Conservation (phyloP, 2,329 filamentous ascomycete genomes). For the Fusarium sp. region DNA sequence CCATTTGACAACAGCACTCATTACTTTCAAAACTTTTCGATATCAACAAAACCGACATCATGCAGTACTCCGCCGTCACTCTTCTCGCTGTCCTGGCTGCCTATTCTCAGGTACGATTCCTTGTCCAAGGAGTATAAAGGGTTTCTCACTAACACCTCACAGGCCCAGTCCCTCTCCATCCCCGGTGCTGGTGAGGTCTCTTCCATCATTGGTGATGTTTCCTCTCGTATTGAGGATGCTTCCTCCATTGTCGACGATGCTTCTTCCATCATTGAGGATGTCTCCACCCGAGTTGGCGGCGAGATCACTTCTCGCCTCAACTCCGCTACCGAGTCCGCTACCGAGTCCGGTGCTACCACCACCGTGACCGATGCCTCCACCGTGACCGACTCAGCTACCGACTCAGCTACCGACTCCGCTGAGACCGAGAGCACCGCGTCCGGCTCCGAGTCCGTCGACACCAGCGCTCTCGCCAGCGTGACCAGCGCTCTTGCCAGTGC, state of each 20-base stretch:
- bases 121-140: no score
- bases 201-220: slow-evolving; percentile 29
- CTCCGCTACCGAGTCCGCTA: slow-evolving; percentile 23
- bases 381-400: slow-evolving; percentile 24
- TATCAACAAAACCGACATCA: slow-evolving; percentile 43
- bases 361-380: slow-evolving; percentile 22
- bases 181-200: slow-evolving; percentile 24
- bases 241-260: slow-evolving; percentile 13
- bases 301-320: slow-evolving; percentile 23
- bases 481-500: slow-evolving; percentile 35
- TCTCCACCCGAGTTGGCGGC: slow-evolving; percentile 19
- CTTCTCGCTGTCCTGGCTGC: slow-evolving; percentile 51
- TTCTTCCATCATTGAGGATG: slow-evolving; percentile 17
- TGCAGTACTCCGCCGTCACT: slow-evolving; percentile 55
- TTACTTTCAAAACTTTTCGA: slow-evolving; percentile 6
- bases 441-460: slow-evolving; percentile 25
- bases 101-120: slow-evolving; percentile 33
- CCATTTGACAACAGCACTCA: slow-evolving; percentile 19
- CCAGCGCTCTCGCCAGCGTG: slow-evolving; percentile 32
- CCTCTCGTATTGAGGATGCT: slow-evolving; percentile 17
- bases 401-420: slow-evolving; percentile 32
- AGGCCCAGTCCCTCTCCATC: slow-evolving; percentile 34
- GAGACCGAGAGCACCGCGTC: slow-evolving; percentile 26
- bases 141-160: slow-evolving; percentile 3
- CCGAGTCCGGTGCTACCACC: slow-evolving; percentile 21